Conservation (phyloP, 208 protist species). For the Tritrichomonas musculus region DNA sequence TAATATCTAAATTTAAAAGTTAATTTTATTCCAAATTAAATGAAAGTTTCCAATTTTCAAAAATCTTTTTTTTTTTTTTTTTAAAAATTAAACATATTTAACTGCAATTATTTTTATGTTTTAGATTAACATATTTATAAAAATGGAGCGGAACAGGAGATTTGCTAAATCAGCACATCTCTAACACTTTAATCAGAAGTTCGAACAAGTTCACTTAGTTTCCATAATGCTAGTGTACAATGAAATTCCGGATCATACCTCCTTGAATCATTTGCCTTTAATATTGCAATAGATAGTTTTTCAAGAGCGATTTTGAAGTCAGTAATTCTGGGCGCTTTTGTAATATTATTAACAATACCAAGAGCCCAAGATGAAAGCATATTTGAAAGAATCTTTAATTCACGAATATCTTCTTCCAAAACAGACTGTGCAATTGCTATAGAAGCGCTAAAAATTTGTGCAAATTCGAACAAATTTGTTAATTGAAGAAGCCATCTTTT, state of each 20-base stretch:
- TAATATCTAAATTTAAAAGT: too few species aligned
- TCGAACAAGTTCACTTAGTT: neutral
- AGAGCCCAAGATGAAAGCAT: neutral
- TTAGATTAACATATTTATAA: too few species aligned
- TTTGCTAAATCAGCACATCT: too few species aligned
- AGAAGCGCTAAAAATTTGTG: neutral
- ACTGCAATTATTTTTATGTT: too few species aligned
- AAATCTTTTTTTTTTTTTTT: too few species aligned
- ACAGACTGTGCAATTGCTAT: neutral
- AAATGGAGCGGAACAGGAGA: too few species aligned
- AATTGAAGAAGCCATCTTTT: constrained; percentile 19
- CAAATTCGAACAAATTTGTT: constrained; percentile 17
- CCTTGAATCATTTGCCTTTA: neutral
- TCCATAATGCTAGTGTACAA: constrained; percentile 15
- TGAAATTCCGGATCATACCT: constrained; percentile 22
- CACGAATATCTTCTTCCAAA: neutral
- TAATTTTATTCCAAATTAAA: too few species aligned
- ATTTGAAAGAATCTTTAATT: neutral
- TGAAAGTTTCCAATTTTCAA: too few species aligned
- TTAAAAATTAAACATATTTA: too few species aligned
- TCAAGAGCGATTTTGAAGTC: constrained; percentile 26
- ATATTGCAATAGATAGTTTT: neutral
- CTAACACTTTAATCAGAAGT: neutral
- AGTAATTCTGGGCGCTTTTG: neutral
- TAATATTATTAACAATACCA: neutral